These are phyloP conservation scores for Saccharomycopsis synnaedendra DNA, from an alignment of 805 yeast genomes.

Conservation along the genomic window DNA sequence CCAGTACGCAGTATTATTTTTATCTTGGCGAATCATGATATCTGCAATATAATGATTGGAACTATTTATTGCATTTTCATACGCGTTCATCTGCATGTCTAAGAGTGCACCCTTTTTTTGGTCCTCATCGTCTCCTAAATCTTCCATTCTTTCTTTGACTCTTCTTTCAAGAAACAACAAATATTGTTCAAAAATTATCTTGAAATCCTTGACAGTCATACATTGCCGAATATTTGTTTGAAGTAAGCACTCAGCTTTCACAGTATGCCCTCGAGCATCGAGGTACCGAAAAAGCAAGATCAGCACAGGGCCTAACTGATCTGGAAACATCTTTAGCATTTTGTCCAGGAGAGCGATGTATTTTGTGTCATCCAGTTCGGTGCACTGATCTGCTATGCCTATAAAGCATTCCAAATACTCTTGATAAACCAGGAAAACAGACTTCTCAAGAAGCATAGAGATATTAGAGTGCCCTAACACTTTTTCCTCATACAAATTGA, in stretches of 20 bases:
- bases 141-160: slow-evolving; percentile 8
- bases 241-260: slow-evolving; percentile 31
- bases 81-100: slow-evolving; percentile 33
- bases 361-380: slow-evolving; percentile 8
- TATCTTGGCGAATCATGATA: slow-evolving; percentile 48
- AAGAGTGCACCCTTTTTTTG: slow-evolving; percentile 21
- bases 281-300: slow-evolving; percentile 8
- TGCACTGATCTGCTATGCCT: background rate
- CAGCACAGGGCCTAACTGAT: slow-evolving; percentile 41
- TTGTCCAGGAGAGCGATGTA: slow-evolving; percentile 26
- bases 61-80: slow-evolving; percentile 44
- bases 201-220: slow-evolving; percentile 48
- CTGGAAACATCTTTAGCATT: slow-evolving; percentile 39
- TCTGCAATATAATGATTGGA: slow-evolving; percentile 55
- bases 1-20: slow-evolving; percentile 61
- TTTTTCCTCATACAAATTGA: slow-evolving; percentile 23
- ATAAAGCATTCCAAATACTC: slow-evolving; percentile 34
- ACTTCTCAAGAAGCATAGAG: slow-evolving; percentile 26
- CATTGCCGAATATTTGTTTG: slow-evolving; percentile 37
- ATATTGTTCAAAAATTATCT: slow-evolving; percentile 49
- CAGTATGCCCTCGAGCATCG: slow-evolving; percentile 22
- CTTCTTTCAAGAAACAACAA: slow-evolving; percentile 46
- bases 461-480: slow-evolving; percentile 26
- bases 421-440: slow-evolving; percentile 37
- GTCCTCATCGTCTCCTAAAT: slow-evolving; percentile 12